Percentiles rank a stretch among this genome's conserved stretches.
Conservation (phyloP, 169 alveolate genomes). For the Amoebophrya sp. region DNA sequence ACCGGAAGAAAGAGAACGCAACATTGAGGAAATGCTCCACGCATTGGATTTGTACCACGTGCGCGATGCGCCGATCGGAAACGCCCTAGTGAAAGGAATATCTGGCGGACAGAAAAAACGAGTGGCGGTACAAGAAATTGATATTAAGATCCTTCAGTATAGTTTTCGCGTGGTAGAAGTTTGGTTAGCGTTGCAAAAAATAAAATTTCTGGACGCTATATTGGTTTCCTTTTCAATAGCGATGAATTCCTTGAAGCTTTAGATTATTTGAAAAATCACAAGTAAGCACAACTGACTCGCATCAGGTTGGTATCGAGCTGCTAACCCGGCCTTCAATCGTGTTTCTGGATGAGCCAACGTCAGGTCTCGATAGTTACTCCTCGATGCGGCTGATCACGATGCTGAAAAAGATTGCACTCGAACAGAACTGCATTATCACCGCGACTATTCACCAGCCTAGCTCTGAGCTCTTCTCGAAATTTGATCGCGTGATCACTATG, state of each 20-base stretch:
- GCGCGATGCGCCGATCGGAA: constrained; percentile 63
- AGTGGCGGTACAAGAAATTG: too few species aligned
- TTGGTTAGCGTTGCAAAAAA: too few species aligned
- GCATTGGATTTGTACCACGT: constrained; percentile 50
- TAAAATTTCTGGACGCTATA: too few species aligned
- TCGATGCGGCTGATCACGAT: constrained; percentile 62
- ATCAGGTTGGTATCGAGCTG: constrained; percentile 74
- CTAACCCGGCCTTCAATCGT: constrained; percentile 72
- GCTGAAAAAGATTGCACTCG: constrained; percentile 57
- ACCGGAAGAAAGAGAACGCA: neutral
- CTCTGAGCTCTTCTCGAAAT: constrained; percentile 57
- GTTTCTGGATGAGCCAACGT: constrained; percentile 80
- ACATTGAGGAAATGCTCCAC: constrained; percentile 35
- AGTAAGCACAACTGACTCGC: too few species aligned
- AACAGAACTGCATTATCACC: constrained; percentile 61
- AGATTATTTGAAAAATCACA: too few species aligned
- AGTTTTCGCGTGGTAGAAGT: too few species aligned
- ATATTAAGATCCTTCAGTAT: too few species aligned
- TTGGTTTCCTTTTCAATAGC: too few species aligned
- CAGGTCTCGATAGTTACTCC: constrained; percentile 76
- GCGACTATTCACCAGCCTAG: constrained; percentile 70
- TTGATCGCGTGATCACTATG: constrained; percentile 61
- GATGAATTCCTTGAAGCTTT: too few species aligned
- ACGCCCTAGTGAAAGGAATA: constrained; percentile 61
- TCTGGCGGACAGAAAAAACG: constrained; percentile 80